phyloP scores from a whole-genome alignment of 768 basidiomycete species.

The Melanogaster broomeanus region DNA sequence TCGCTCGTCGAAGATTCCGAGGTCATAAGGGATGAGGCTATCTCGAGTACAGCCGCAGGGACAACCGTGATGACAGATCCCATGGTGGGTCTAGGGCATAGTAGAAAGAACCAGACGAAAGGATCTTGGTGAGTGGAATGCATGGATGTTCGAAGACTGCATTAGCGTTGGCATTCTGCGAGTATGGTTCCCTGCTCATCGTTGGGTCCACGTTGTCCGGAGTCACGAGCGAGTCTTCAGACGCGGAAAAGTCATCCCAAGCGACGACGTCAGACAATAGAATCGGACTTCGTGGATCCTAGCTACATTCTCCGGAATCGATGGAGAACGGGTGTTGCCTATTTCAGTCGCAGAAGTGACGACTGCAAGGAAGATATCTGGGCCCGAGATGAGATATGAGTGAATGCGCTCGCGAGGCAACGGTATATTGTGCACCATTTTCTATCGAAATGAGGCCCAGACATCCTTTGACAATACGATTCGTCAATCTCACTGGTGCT shows the following conservation, averaged over 20 bases:
- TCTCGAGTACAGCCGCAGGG: conserved; percentile 65
- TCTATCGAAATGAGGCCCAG: conserved; percentile 78
- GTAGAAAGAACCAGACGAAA: conserved; percentile 93
- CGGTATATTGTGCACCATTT: conserved; percentile 61
- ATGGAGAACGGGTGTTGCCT: conserved; percentile 64
- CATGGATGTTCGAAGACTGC: conserved; percentile 90
- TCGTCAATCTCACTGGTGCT: conserved; percentile 69
- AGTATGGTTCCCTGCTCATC: conserved; percentile 45
- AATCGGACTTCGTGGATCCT: conserved; percentile 90
- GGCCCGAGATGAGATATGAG: conserved; percentile 1
- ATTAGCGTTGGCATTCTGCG: conserved; percentile 39
- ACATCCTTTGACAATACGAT: conserved; percentile 76
- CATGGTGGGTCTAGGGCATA: conserved; percentile 81
- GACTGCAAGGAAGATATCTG: conserved; percentile 86
- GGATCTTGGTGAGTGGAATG: conserved; percentile 82
- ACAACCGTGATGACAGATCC: conserved; percentile 87
- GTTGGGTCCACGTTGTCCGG: conserved; percentile 55
- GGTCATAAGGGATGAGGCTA: conserved; percentile 44
- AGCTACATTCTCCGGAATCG: conserved; percentile 64
- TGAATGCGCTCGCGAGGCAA: no score
- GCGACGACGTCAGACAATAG: conserved; percentile 77
- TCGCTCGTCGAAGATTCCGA: conserved; percentile 72
- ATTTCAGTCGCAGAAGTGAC: conserved; percentile 76
- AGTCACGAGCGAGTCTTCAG: conserved; percentile 53
- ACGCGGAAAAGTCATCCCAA: conserved; percentile 76